Conservation (phyloP, 2,329 filamentous ascomycete genomes). For the Trichoderma gracile region DNA sequence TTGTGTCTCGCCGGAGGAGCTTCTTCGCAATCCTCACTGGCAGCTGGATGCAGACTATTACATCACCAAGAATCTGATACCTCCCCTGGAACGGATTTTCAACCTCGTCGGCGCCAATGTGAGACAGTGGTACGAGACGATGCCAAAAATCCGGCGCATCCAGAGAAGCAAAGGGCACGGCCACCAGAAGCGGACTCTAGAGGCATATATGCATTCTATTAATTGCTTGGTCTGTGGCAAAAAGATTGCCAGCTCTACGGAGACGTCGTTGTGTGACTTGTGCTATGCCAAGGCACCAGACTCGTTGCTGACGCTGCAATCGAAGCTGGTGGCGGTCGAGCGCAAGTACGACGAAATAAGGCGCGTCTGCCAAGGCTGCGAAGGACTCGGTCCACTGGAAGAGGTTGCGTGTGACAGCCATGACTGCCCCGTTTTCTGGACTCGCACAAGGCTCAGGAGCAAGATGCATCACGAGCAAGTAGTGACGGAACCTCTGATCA, state of each 20-base stretch:
- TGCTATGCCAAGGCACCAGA: conserved; percentile 58
- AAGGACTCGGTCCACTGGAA: conserved; percentile 70
- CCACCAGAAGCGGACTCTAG: conserved; percentile 69
- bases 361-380: conserved; percentile 77
- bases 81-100: conserved; percentile 93
- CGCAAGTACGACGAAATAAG: conserved; percentile 63
- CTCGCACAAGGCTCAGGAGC: conserved; percentile 63
- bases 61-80: conserved; percentile 92
- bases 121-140: conserved; percentile 88
- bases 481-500: conserved; percentile 38
- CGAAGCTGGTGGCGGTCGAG: conserved; percentile 63
- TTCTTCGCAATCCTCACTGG: conserved; percentile 73
- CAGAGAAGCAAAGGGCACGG: conserved; percentile 38
- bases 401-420: conserved; percentile 84
- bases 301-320: conserved; percentile 65
- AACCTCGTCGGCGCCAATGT: conserved; percentile 94
- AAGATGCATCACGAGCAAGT: conserved; percentile 45
- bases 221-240: conserved; percentile 72
- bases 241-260: conserved; percentile 35
- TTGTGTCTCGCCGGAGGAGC: conserved; percentile 81
- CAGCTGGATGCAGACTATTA: conserved; percentile 95
- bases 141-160: conserved; percentile 85
- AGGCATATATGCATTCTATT: conserved; percentile 84
- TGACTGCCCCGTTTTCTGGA: conserved; percentile 92
- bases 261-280: conserved; percentile 52